phyloP scores from a whole-genome alignment of 306 rosid genomes.

The Prunus fruticosa region DNA sequence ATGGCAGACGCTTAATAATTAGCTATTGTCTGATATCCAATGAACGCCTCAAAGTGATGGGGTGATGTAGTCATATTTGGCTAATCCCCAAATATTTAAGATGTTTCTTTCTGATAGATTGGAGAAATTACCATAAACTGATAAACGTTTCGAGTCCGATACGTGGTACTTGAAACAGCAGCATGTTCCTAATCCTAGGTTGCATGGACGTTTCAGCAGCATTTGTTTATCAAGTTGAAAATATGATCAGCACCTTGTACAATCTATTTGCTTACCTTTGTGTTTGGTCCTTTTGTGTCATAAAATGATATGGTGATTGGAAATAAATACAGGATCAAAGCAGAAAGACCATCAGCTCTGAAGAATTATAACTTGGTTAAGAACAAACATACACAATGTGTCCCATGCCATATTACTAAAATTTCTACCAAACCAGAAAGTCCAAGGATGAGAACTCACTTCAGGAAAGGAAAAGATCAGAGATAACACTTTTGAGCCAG shows the following conservation, averaged over 20 bases:
- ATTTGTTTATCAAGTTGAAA: background rate
- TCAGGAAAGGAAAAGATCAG: conserved; percentile 33
- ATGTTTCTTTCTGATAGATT: background rate
- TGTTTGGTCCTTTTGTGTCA: conserved; percentile 32
- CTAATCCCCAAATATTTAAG: background rate
- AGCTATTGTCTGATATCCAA: background rate
- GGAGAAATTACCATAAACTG: background rate
- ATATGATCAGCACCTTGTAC: background rate
- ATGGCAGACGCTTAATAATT: background rate
- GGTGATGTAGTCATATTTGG: background rate
- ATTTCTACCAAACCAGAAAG: conserved; percentile 31
- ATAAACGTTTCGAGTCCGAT: background rate
- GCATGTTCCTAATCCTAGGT: background rate
- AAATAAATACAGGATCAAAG: conserved; percentile 42
- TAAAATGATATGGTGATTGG: conserved; percentile 72
- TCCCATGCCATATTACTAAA: conserved; percentile 33
- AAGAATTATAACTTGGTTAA: conserved; percentile 45
- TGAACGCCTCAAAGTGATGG: background rate
- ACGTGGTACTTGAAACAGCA: background rate
- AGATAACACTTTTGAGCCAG: conserved; percentile 33
- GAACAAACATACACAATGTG: conserved; percentile 40
- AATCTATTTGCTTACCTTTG: background rate
- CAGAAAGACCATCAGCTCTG: conserved; percentile 34
- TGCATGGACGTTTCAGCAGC: background rate
- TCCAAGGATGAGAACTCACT: conserved; percentile 33